Evolutionary conservation across 495 filamentous ascomycete genomes (phyloP), one percentile per base, ranked within the genome.

Genomic region (Cudoniella acicularis): DNA sequence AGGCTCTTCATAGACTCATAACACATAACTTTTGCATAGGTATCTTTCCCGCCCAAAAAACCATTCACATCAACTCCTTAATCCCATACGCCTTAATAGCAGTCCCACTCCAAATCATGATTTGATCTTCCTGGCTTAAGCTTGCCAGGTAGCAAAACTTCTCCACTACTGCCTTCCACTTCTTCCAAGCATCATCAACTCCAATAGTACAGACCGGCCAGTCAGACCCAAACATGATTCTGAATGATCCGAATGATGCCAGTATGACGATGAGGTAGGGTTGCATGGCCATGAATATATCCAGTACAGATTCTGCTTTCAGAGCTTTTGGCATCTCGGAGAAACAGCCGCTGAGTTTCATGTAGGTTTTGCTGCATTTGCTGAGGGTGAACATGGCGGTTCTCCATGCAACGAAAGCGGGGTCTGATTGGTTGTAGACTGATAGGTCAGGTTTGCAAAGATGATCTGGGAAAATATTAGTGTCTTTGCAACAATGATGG

Each of bases 261-360:
- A 93, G 75, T 0, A 90, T 69, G 3, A 82, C 79, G 47, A 82
- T 78, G 0, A 91, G 75, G 86, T 89, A 94, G 1, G 84, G 85
- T 50, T 71, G 71, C 2, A 87, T 58, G 21, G 66, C 78, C 26
- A 71, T 66, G 62, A 80, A 76, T 56, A 81, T 78, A 21, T 75
- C 65, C 11, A 80, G 73, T 56, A 79, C 66, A 1, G 71, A 69
- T 46, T 65, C 72, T 8, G 56, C 67, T 61, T 64, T 70, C 9
- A 65, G 47, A n/a, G 63, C 51, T 8, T 54, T 53, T 42, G 66
- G 66, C 69, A 96, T 77, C 74, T 95, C 89, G 2, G 84, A 80
- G 68, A 96, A 93, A 40, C 72, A 79, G 10, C 92, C 92, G 22
- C 87, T 91, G n/a, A 96, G 81, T 76, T 96, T 96, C 83, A 96